Base-by-base conservation (phyloP, 495 filamentous ascomycete species). In the Neurospora tetrasperma region DNA sequence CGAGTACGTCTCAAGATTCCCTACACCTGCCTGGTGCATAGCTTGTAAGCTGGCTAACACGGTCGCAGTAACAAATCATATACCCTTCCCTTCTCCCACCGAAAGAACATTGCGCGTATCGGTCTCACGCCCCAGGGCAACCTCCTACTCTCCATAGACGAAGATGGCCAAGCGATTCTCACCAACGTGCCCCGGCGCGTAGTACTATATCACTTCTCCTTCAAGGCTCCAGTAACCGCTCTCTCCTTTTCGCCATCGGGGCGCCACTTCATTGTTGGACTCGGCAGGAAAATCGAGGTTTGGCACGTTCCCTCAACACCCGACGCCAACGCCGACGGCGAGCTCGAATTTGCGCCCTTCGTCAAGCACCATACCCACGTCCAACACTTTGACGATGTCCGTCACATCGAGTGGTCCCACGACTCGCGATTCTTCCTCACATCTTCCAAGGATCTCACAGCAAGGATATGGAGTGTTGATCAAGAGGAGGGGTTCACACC, bases 341-440 rank as follows among this genome's bases (percentile, higher is more conserved):
- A 94, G 71, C 84, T 97, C 73, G 94, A 98, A 75, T 98, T 97
- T 82, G 94, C 96, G 11, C 96, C 96, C 1, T 98, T 99, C 75
- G 89, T 97, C 46, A 84, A 93, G 68, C 93, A 98, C 82, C 89
- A 93, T 70, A 90, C 91, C 54, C 92, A 97, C 74, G 88, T 91
- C 42, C 92, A 93, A 1, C 96, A 99, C 80, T 96, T 94, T 74
- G 96, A 98, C 80, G 86, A 85, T 39, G 90, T 98, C 31, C 88
- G 90, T 42, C 90, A 88, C 78, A 91, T 99, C 71, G 90, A 96
- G 78, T 99, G 96, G 96, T 97, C 95, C 12, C 89, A 89, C 78
- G 96, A 99, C 83, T 98, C 96, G 18, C 86, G 94, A 42, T 99
- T 99, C 85, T 92, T 98, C 79, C 83, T 99, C 68, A 97, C 90